Percentiles rank a stretch among this genome's conserved stretches.
Evolutionary conservation across 768 basidiomycete species (phyloP).

Genomic region (Rhodotorula diobovata): DNA sequence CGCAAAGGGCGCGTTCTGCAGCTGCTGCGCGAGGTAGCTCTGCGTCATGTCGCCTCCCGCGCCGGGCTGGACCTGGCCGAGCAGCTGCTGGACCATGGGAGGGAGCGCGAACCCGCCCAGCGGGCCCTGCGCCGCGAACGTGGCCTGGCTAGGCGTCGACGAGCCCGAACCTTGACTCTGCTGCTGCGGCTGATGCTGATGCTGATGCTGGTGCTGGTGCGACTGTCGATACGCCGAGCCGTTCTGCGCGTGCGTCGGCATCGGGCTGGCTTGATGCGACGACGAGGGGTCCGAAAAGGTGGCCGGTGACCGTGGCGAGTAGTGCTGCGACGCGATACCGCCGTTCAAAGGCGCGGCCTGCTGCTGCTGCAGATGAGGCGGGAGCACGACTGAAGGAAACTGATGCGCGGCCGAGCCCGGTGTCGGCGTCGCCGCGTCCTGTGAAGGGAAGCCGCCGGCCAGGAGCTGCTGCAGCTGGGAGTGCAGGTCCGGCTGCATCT

Average conservation of each 20-base stretch:
- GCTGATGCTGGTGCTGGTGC: not conserved
- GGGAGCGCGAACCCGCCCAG: too few relatives aligned
- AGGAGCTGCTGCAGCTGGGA: slow-evolving; percentile 3
- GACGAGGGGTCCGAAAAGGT: not conserved
- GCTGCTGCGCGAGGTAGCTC: slow-evolving; percentile 2
- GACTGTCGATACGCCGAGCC: not conserved
- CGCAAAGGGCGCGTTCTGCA: not conserved
- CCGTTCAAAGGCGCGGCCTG: too few relatives aligned
- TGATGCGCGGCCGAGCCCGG: not conserved
- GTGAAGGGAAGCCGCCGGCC: not conserved
- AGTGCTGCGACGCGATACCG: too few relatives aligned
- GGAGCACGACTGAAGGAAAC: not conserved
- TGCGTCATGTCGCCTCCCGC: not conserved
- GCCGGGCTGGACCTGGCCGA: not conserved
- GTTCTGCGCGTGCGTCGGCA: not conserved
- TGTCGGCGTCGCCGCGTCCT: slow-evolving; percentile 1
- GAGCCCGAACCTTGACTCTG: too few relatives aligned
- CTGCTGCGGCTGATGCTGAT: not conserved
- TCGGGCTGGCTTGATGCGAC: slow-evolving; percentile 1
- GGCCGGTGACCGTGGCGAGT: not conserved
- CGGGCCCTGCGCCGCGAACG: too few relatives aligned
- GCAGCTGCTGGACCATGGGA: not conserved
- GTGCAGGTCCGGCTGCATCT: not conserved
- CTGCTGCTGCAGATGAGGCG: not conserved
- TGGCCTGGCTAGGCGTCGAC: not conserved